Conservation (phyloP, 768 basidiomycete species). For the Chiua virens region DNA sequence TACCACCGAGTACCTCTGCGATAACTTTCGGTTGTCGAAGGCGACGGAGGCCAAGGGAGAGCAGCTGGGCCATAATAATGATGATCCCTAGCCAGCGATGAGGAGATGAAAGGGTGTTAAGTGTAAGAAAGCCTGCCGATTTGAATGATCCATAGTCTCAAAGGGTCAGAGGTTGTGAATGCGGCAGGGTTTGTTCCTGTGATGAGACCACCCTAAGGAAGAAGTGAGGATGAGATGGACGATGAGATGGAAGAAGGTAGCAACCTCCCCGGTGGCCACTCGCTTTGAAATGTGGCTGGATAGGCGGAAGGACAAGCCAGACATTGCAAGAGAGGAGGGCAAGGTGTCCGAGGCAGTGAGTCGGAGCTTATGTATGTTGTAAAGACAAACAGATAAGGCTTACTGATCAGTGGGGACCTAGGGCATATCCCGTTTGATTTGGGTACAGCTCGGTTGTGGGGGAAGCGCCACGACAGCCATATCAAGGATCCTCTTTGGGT, state of each 20-base stretch:
- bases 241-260: background rate
- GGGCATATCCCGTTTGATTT: too few species aligned
- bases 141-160: constrained; percentile 79
- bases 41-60: constrained; percentile 70
- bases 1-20: constrained; percentile 84
- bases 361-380: too few species aligned
- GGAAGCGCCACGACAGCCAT: too few species aligned
- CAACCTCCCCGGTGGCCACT: constrained; percentile 25
- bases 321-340: background rate
- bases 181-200: constrained; percentile 71
- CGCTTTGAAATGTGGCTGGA: constrained; percentile 2
- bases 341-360: too few species aligned
- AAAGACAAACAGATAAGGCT: too few species aligned
- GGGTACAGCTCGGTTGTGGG: too few species aligned
- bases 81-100: constrained; percentile 61
- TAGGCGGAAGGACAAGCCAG: background rate
- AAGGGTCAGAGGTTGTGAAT: constrained; percentile 65
- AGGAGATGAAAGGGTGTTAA: background rate
- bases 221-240: constrained; percentile 1
- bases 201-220: constrained; percentile 65
- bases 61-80: constrained; percentile 71
- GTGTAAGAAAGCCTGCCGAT: constrained; percentile 48
- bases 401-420: too few species aligned
- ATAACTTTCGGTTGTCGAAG: constrained; percentile 86
- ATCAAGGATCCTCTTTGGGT: too few species aligned